Evolutionary conservation across 2,329 filamentous ascomycete genomes (phyloP).

Genomic region (Orbilia blumenaviensis): DNA sequence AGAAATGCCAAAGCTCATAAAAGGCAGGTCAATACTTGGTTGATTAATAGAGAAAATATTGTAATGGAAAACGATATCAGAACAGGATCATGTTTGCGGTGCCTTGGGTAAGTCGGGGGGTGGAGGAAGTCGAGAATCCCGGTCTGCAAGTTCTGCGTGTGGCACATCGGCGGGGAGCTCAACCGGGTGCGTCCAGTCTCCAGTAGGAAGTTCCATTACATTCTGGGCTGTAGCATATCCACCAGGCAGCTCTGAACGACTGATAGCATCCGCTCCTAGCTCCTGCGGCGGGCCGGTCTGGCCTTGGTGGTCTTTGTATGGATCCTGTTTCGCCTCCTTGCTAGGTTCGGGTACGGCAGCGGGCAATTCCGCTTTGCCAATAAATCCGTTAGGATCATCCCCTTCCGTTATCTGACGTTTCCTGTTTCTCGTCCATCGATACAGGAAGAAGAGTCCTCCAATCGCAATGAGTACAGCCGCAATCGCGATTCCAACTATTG

Average conservation of each 20-base stretch:
- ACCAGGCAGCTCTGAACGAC: background rate
- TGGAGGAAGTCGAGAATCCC: background rate
- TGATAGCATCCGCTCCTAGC: background rate
- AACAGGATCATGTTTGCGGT: background rate
- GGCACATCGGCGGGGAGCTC: background rate
- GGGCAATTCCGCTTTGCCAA: constrained; percentile 6
- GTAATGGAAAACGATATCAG: too few relatives aligned
- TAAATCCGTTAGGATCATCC: background rate
- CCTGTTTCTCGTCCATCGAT: background rate
- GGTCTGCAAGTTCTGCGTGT: background rate
- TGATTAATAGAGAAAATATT: too few relatives aligned
- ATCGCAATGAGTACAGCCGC: background rate
- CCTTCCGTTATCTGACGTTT: background rate
- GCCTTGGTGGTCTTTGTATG: background rate
- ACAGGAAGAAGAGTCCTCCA: constrained; percentile 1
- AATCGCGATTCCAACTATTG: constrained; percentile 9
- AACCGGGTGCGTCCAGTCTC: background rate
- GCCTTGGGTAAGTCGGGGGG: background rate
- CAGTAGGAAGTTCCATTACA: background rate
- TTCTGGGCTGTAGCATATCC: background rate
- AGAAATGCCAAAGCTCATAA: too few relatives aligned
- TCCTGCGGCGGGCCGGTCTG: background rate
- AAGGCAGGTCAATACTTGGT: too few relatives aligned
- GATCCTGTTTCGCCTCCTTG: background rate
- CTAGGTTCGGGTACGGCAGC: background rate